A percentile compares a stretch with the other conserved stretches of the same genome.
These are phyloP conservation scores for Nemania diffusa DNA, from an alignment of 2,329 filamentous ascomycete genomes.

Conservation along the genomic window DNA sequence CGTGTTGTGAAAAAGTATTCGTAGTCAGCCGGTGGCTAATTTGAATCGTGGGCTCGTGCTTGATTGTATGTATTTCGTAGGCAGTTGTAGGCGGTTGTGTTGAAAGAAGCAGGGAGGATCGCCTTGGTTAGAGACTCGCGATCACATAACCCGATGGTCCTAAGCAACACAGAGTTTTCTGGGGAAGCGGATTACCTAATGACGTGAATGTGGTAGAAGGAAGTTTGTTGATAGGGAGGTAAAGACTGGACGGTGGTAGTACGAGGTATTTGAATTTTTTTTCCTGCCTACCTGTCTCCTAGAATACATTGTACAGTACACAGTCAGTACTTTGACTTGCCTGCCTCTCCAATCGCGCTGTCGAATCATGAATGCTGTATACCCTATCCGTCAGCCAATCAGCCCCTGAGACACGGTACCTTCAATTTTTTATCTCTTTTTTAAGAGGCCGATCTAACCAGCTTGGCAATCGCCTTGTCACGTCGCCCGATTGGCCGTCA, in stretches of 20 bases:
- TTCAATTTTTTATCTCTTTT: constrained; percentile 22
- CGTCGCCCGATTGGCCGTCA: constrained; percentile 19
- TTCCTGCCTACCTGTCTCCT: background rate
- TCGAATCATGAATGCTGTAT: constrained; percentile 2
- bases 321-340: background rate
- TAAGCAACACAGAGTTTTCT: constrained; percentile 23
- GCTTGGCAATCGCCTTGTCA: constrained; percentile 21
- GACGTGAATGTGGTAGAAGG: constrained; percentile 3
- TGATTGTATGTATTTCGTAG: constrained; percentile 9
- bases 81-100: constrained; percentile 1
- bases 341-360: background rate
- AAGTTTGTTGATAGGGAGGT: background rate
- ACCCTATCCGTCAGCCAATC: constrained; percentile 15
- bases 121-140: constrained; percentile 19
- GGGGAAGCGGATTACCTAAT: constrained; percentile 28
- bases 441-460: constrained; percentile 22
- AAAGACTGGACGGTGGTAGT: background rate
- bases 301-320: constrained; percentile 4
- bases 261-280: constrained; percentile 3
- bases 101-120: background rate
- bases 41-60: constrained; percentile 13
- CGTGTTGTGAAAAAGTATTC: background rate
- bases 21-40: background rate
- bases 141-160: constrained; percentile 12
- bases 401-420: constrained; percentile 7